phyloP scores from a whole-genome alignment of 805 yeast species.

The Huiozyma sinensis region DNA sequence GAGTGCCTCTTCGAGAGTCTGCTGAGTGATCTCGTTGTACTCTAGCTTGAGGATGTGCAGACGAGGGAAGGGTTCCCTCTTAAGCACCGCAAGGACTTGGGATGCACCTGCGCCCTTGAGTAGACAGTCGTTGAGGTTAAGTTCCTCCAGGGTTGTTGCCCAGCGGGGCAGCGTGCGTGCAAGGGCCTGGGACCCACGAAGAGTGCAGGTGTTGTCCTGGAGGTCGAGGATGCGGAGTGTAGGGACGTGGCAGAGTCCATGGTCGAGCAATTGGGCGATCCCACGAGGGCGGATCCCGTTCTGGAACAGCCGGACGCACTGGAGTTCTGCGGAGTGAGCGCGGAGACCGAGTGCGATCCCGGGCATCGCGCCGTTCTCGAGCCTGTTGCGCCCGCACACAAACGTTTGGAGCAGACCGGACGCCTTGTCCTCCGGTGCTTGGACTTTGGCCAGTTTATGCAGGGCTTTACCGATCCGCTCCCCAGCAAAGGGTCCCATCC shows the following conservation, averaged over 20 bases:
- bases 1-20: slow-evolving; percentile 41
- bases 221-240: slow-evolving; percentile 64
- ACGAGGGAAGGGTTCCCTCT: slow-evolving; percentile 30
- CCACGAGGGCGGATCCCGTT: slow-evolving; percentile 97
- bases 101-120: slow-evolving; percentile 70
- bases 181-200: slow-evolving; percentile 51
- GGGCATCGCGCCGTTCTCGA: slow-evolving; percentile 88
- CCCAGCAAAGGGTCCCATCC: slow-evolving; percentile 98
- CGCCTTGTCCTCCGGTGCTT: slow-evolving; percentile 20
- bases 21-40: slow-evolving; percentile 73
- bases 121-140: slow-evolving; percentile 83
- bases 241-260: slow-evolving; percentile 58
- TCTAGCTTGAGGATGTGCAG: slow-evolving; percentile 63
- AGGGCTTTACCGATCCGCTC: slow-evolving; percentile 85
- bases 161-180: slow-evolving; percentile 53
- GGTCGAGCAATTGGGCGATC: slow-evolving; percentile 55
- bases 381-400: slow-evolving; percentile 92
- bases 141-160: slow-evolving; percentile 53
- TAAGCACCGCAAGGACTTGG: slow-evolving; percentile 39
- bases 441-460: slow-evolving; percentile 48
- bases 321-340: slow-evolving; percentile 57
- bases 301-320: slow-evolving; percentile 74
- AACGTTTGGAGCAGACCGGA: slow-evolving; percentile 56
- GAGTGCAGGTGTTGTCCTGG: slow-evolving; percentile 92
- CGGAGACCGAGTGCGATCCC: slow-evolving; percentile 78